Evolutionary conservation across 306 rosid species (phyloP).

Genomic region (Vigna angularis): DNA sequence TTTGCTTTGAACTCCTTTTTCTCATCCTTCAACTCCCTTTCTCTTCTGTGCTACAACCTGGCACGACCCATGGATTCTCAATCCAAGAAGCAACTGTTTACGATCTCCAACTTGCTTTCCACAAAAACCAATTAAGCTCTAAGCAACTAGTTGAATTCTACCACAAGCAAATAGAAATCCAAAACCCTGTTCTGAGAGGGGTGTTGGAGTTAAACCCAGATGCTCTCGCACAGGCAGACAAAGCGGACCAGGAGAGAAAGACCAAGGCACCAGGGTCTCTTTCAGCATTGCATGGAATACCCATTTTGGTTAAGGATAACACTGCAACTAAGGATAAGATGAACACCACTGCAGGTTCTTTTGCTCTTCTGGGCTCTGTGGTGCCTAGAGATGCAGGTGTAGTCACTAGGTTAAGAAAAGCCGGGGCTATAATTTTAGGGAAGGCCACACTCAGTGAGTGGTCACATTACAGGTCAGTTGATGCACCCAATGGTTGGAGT

Average conservation of each 20-base stretch:
- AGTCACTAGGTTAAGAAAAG: slow-evolving; percentile 60
- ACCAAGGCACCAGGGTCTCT: slow-evolving; percentile 22
- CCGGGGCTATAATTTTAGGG: slow-evolving; percentile 78
- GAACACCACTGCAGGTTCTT: slow-evolving; percentile 76
- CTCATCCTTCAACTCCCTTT: neutral
- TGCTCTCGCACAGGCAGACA: slow-evolving; percentile 57
- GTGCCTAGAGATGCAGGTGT: slow-evolving; percentile 78
- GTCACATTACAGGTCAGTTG: slow-evolving; percentile 45
- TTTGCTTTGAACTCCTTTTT: slow-evolving; percentile 3
- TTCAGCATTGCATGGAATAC: slow-evolving; percentile 66
- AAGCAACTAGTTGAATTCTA: slow-evolving; percentile 69
- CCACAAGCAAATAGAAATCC: slow-evolving; percentile 45
- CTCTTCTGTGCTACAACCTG: neutral
- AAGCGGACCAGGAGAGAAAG: slow-evolving; percentile 53
- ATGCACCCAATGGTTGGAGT: slow-evolving; percentile 59
- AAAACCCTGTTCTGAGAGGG: slow-evolving; percentile 55
- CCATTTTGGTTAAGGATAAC: slow-evolving; percentile 67
- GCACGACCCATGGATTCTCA: slow-evolving; percentile 30
- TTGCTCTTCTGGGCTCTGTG: slow-evolving; percentile 63
- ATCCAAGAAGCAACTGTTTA: slow-evolving; percentile 63
- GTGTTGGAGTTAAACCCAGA: slow-evolving; percentile 73
- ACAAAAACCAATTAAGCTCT: slow-evolving; percentile 58
- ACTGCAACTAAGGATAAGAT: slow-evolving; percentile 74
- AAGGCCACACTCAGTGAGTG: slow-evolving; percentile 72
- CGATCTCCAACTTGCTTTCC: slow-evolving; percentile 62